Evolutionary conservation across 139 green algal genomes (phyloP), one percentile per base, ranked within the genome.

Genomic region (Tetraselmis chui): DNA sequence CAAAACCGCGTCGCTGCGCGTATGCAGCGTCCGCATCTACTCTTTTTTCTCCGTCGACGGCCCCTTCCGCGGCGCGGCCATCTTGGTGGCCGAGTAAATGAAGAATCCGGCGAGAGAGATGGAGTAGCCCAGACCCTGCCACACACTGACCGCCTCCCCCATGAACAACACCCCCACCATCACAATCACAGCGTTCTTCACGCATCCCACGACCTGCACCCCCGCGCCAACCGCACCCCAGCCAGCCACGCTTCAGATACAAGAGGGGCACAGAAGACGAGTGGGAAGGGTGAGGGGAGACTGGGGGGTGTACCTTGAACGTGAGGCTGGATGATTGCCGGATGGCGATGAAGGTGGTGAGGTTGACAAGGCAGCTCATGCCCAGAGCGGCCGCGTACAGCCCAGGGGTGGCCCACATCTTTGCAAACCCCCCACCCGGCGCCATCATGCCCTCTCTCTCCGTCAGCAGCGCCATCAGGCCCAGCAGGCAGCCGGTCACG

Each of bases 291-390:
- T n/a, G n/a, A n/a, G 18, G 5, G 45, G 45, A 67, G 18, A 18
- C 18, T 18, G 45, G 45, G 11, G 45, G 18, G 5, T 18, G 24
- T 18, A 92, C 89, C 84, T 96, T 96, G 89, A 96, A 93, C 0
- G 91, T 95, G 28, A 96, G 81, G 18, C 86, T 91, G 79, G 85
- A 90, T 23, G 90, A 95, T 30, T 83, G 79, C 45, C 84, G 79
- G 76, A 96, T 92, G 23, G 91, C 92, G 26, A 91, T 83, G 59
- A 89, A 91, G 32, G 84, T 92, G 31, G 86, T 85, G 1, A 92
- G 76, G 81, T 95, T 94, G 76, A 95, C 90, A 0, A 79, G 27
- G 79, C 86, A 85, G 25, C 86, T 83, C 45, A 86, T 83, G 1
- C 78, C 78, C 28, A 88, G 82, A 18, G 79, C 75, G 26, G 84